These are phyloP conservation scores for Cladosporium austrohemisphaericum DNA, from an alignment of 2,329 filamentous ascomycete species.

Conservation along the genomic window DNA sequence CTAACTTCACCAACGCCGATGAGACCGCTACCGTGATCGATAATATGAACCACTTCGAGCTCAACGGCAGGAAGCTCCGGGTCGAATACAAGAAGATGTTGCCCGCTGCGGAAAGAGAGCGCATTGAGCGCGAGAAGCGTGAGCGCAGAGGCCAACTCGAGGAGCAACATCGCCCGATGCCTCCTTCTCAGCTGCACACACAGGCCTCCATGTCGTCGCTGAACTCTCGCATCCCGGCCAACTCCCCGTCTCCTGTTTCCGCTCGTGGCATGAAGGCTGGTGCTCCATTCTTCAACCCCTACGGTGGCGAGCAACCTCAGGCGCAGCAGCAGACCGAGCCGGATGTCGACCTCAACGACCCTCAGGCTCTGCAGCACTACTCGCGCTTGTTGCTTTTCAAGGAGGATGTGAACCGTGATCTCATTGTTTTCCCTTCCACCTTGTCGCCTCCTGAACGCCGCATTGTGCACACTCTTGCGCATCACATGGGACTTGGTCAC, in stretches of 20 bases:
- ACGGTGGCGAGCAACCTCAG: slow-evolving; percentile 33
- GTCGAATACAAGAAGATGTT: slow-evolving; percentile 99
- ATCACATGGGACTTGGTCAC: slow-evolving; percentile 90
- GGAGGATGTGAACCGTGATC: slow-evolving; percentile 71
- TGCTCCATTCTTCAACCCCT: slow-evolving; percentile 22
- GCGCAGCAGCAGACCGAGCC: slow-evolving; percentile 26
- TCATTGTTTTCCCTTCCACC: slow-evolving; percentile 76
- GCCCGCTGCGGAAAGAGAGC: slow-evolving; percentile 85
- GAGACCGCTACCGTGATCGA: slow-evolving; percentile 93
- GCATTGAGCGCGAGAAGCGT: slow-evolving; percentile 94
- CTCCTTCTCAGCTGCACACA: slow-evolving; percentile 64
- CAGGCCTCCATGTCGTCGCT: slow-evolving; percentile 85
- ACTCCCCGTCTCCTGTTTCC: slow-evolving; percentile 65
- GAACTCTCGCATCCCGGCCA: slow-evolving; percentile 54
- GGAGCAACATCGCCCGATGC: slow-evolving; percentile 83
- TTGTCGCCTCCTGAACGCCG: slow-evolving; percentile 80
- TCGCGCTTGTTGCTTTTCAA: slow-evolving; percentile 88
- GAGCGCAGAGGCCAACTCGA: slow-evolving; percentile 93
- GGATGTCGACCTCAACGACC: slow-evolving; percentile 89
- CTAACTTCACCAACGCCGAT: slow-evolving; percentile 93
- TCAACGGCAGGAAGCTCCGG: slow-evolving; percentile 87
- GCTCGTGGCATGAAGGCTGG: slow-evolving; percentile 47
- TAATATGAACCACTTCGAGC: slow-evolving; percentile 89
- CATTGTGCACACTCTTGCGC: slow-evolving; percentile 88
- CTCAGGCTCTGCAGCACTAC: slow-evolving; percentile 80